Conservation (phyloP, 768 basidiomycete genomes). For the Punctularia strigosozonata region DNA sequence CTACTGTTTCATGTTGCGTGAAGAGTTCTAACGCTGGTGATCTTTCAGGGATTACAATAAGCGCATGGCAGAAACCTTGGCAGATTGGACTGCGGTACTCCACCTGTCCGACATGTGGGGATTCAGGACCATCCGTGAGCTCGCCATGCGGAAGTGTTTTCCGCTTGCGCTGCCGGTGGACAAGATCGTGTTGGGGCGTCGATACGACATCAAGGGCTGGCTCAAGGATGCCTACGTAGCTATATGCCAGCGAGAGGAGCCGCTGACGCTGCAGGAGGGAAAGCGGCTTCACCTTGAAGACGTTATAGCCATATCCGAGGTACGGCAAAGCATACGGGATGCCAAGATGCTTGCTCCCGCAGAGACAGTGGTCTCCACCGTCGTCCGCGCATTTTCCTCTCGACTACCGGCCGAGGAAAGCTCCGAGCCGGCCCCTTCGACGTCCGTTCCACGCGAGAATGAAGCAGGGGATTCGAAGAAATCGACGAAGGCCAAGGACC, state of each 20-base stretch:
- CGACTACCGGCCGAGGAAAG: too few species aligned
- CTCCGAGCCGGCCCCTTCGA: too few species aligned
- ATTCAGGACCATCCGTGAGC: conserved; percentile 15
- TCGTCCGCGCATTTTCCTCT: too few species aligned
- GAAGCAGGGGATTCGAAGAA: too few species aligned
- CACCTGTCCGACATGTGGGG: conserved; percentile 16
- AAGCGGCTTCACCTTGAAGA: conserved; percentile 8
- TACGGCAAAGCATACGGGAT: too few species aligned
- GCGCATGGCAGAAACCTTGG: conserved; percentile 13
- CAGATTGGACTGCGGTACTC: conserved; percentile 24
- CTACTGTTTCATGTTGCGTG: neutral
- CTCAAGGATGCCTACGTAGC: conserved; percentile 5
- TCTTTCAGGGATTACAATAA: conserved; percentile 11
- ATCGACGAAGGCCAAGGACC: too few species aligned
- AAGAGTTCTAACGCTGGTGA: neutral
- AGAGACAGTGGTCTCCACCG: too few species aligned
- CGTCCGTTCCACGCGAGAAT: too few species aligned
- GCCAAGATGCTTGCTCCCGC: too few species aligned
- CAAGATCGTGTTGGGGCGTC: conserved; percentile 10
- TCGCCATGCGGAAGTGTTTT: conserved; percentile 18
- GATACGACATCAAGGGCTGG: conserved; percentile 7
- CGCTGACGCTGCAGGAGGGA: conserved; percentile 10
- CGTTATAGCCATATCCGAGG: too few species aligned
- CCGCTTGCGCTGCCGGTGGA: conserved; percentile 8
- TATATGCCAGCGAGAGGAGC: conserved; percentile 8